A percentile compares a stretch with the other conserved stretches of the same genome.
Conservation (phyloP, 2,329 filamentous ascomycete species). For the Pseudogymnoascus verrucosus region DNA sequence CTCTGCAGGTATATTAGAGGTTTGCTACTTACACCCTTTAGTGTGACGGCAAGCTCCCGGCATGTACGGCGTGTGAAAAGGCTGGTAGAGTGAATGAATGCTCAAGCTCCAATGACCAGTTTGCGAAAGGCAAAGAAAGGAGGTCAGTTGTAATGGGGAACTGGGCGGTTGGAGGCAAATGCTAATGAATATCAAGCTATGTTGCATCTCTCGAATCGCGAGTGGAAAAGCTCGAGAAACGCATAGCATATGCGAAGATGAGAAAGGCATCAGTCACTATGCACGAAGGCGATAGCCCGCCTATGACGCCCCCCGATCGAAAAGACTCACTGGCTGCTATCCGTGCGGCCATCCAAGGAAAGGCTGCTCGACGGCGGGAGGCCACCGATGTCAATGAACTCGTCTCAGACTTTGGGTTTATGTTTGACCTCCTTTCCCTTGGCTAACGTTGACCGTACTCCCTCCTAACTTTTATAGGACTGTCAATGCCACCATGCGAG, state of each 20-base stretch:
- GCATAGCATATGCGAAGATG: conserved; percentile 60
- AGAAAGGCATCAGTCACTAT: conserved; percentile 64
- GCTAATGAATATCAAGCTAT: conserved; percentile 49
- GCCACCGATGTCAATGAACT: conserved; percentile 84
- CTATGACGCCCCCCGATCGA: conserved; percentile 43
- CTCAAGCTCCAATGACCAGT: conserved; percentile 91
- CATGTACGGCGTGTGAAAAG: conserved; percentile 91
- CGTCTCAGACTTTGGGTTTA: conserved; percentile 86
- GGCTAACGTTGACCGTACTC: not conserved
- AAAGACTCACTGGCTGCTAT: conserved; percentile 57
- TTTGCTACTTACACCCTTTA: conserved; percentile 28
- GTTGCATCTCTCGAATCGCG: conserved; percentile 89
- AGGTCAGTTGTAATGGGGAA: conserved; percentile 46
- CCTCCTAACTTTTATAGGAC: conserved; percentile 45
- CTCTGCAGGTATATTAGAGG: conserved; percentile 2
- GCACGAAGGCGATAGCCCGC: conserved; percentile 47
- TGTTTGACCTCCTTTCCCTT: conserved; percentile 47
- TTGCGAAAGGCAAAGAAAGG: conserved; percentile 87
- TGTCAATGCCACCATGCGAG: conserved; percentile 87
- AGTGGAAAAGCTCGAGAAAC: conserved; percentile 78
- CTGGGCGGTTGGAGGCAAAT: not conserved
- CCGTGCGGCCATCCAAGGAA: conserved; percentile 54
- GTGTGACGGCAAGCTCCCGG: conserved; percentile 93
- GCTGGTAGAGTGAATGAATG: conserved; percentile 80
- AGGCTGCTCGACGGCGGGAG: conserved; percentile 59